Conservation (phyloP, 2,329 filamentous ascomycete genomes). For the Monascus ruber region DNA sequence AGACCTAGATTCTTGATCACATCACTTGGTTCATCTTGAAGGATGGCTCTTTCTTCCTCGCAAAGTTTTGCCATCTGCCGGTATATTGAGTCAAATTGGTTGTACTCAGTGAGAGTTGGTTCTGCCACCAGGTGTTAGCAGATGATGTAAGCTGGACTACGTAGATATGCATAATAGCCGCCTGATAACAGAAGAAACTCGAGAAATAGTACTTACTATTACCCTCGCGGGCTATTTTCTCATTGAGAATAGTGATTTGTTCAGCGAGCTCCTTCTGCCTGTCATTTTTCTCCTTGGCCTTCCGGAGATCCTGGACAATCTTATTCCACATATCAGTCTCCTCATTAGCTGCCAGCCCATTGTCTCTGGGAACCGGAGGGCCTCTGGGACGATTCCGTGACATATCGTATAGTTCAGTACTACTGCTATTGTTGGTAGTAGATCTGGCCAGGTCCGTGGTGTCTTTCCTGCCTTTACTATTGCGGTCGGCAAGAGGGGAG, state of each 20-base stretch:
- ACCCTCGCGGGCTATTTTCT: constrained; percentile 32
- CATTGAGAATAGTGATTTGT: constrained; percentile 31
- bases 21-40: constrained; percentile 38
- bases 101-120: constrained; percentile 29
- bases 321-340: constrained; percentile 36
- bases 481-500: constrained; percentile 3
- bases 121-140: constrained; percentile 9
- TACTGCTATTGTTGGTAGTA: background rate
- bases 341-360: constrained; percentile 33
- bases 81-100: constrained; percentile 35
- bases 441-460: background rate
- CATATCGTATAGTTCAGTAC: constrained; percentile 14
- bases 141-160: background rate
- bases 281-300: constrained; percentile 34
- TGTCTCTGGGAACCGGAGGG: constrained; percentile 26
- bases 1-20: constrained; percentile 41
- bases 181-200: background rate
- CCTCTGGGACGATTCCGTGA: constrained; percentile 32
- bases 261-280: constrained; percentile 28
- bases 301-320: constrained; percentile 31
- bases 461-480: background rate
- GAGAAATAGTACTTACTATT: constrained; percentile 25
- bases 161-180: background rate
- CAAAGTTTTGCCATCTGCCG: constrained; percentile 36
- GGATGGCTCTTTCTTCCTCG: constrained; percentile 38